These are phyloP conservation scores for Gymnopilus dilepis DNA, from an alignment of 768 basidiomycete species.

Conservation along the genomic window DNA sequence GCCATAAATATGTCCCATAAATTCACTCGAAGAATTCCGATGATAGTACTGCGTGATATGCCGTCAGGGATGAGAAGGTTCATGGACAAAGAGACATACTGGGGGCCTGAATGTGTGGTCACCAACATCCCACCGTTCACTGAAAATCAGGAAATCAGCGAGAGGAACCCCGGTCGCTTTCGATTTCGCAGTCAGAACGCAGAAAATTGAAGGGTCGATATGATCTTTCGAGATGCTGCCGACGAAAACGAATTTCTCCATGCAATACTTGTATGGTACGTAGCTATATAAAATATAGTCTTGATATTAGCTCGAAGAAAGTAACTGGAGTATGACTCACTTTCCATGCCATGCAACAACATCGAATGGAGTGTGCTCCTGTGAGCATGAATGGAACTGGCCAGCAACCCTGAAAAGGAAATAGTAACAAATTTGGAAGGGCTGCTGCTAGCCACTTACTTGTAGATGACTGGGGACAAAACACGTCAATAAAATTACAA, in stretches of 20 bases:
- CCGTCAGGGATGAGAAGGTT: background rate
- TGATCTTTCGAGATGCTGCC: slow-evolving; percentile 73
- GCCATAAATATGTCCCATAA: slow-evolving; percentile 71
- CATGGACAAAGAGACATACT: slow-evolving; percentile 34
- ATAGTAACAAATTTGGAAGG: background rate
- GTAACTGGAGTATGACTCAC: slow-evolving; percentile 38
- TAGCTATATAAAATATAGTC: slow-evolving; percentile 43
- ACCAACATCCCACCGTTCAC: slow-evolving; percentile 69
- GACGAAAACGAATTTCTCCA: slow-evolving; percentile 67
- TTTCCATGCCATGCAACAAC: slow-evolving; percentile 77
- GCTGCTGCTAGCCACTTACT: slow-evolving; percentile 33
- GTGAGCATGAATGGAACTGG: slow-evolving; percentile 55
- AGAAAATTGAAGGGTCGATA: slow-evolving; percentile 73
- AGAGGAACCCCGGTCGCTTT: slow-evolving; percentile 62
- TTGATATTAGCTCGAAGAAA: background rate
- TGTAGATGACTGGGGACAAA: slow-evolving; percentile 49
- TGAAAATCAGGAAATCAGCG: slow-evolving; percentile 69
- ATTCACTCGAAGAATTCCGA: slow-evolving; percentile 64
- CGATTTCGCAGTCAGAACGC: slow-evolving; percentile 69
- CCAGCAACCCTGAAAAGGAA: slow-evolving; percentile 51
- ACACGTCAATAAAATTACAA: background rate
- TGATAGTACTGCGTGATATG: slow-evolving; percentile 58
- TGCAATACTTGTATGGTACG: slow-evolving; percentile 68
- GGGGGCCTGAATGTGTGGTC: slow-evolving; percentile 64
- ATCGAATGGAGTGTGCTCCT: slow-evolving; percentile 73